A percentile compares a stretch with the other conserved stretches of the same genome.
These are phyloP conservation scores for Kazachstania taianensis DNA, from an alignment of 805 yeast species.

Conservation along the genomic window DNA sequence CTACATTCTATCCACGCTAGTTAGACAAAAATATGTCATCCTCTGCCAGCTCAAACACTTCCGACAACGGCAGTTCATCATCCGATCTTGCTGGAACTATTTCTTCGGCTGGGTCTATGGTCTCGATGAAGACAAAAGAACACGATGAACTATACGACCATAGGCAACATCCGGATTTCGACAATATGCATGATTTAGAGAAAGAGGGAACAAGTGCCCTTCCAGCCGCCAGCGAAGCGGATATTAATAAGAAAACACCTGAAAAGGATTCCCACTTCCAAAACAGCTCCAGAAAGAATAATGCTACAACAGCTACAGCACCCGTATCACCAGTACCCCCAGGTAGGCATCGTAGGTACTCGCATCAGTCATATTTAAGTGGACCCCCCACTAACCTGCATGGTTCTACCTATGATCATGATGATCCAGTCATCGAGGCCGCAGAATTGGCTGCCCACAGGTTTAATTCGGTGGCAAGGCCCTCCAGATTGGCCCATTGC, in stretches of 20 bases:
- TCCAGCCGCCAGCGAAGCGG: constrained; percentile 6
- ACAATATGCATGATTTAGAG: constrained; percentile 27
- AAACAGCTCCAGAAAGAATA: neutral
- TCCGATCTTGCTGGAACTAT: no score
- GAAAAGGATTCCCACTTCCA: neutral
- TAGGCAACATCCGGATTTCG: constrained; percentile 37
- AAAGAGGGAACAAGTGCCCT: neutral
- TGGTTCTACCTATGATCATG: neutral
- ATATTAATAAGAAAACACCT: neutral
- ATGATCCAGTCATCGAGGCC: constrained; percentile 22
- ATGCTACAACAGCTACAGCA: neutral
- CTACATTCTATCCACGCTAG: no score
- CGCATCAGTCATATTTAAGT: constrained; percentile 1
- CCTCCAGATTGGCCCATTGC: constrained; percentile 9
- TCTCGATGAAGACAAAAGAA: constrained; percentile 32
- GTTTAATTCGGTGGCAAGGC: constrained; percentile 10
- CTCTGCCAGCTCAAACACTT: no score
- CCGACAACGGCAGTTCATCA: no score
- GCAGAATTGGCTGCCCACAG: constrained; percentile 2
- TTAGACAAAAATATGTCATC: no score
- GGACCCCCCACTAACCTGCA: neutral
- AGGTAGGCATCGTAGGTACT: constrained; percentile 1
- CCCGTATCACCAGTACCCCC: neutral
- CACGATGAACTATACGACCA: constrained; percentile 37
- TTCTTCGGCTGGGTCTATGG: constrained; percentile 23